Evolutionary conservation across 495 filamentous ascomycete genomes (phyloP).

Genomic region (Coniosporium apollinis): DNA sequence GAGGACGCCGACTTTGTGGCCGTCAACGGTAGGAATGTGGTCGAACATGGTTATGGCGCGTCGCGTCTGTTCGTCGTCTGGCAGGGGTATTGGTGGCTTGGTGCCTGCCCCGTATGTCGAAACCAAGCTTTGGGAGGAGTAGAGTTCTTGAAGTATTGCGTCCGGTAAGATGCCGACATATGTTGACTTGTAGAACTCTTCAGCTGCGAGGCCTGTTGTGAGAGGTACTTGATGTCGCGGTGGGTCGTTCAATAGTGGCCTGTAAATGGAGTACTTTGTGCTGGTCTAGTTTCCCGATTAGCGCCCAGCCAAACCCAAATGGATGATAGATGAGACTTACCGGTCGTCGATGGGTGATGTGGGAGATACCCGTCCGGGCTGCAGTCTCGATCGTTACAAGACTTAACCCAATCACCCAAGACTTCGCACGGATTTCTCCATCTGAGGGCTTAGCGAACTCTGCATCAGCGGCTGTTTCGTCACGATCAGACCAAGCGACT

Average conservation of each 20-base stretch:
- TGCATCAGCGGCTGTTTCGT: constrained; percentile 49
- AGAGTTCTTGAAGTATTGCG: constrained; percentile 67
- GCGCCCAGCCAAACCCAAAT: no score
- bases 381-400: constrained; percentile 75
- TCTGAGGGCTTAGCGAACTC: constrained; percentile 43
- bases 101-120: no score
- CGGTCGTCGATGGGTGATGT: constrained; percentile 68
- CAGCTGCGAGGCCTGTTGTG: constrained; percentile 30
- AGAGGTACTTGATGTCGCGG: constrained; percentile 48
- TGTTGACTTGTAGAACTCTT: constrained; percentile 24
- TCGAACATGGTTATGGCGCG: constrained; percentile 71
- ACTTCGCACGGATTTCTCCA: constrained; percentile 52
- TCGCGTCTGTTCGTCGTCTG: constrained; percentile 63
- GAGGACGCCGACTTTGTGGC: constrained; percentile 87
- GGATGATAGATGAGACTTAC: no score
- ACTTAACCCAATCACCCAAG: constrained; percentile 77
- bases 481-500: constrained; percentile 70
- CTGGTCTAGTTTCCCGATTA: constrained; percentile 38
- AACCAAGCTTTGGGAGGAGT: constrained; percentile 33
- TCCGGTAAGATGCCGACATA: constrained; percentile 51
- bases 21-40: constrained; percentile 76
- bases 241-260: constrained; percentile 50
- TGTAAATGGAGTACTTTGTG: constrained; percentile 59
- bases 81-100: constrained; percentile 41
- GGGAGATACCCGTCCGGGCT: constrained; percentile 51